These are phyloP conservation scores for Naegleria fowleri DNA, from an alignment of 208 protist genomes.

Conservation along the genomic window DNA sequence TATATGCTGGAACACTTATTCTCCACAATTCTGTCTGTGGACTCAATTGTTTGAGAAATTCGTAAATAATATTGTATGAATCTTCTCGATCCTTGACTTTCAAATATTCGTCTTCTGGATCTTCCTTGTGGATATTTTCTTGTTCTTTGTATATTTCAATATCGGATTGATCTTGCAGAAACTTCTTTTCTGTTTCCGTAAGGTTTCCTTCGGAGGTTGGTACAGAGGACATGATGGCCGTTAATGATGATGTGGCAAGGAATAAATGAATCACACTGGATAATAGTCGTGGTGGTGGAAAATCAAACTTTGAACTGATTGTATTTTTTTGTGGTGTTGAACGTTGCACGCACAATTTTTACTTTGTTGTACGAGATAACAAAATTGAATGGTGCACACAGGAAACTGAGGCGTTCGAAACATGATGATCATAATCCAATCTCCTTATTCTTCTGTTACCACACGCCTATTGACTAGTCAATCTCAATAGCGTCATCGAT, in stretches of 20 bases:
- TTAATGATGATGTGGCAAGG: background rate
- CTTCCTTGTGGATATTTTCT: background rate
- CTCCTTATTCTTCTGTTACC: too few species aligned
- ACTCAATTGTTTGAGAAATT: conserved; percentile 15
- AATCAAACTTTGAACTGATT: background rate
- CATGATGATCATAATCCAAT: too few species aligned
- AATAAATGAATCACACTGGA: too few species aligned
- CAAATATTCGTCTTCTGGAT: conserved; percentile 7
- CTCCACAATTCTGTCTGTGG: conserved; percentile 8
- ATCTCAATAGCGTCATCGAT: conserved; percentile 15
- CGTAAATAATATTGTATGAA: conserved; percentile 6
- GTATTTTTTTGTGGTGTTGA: background rate
- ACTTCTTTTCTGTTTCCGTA: conserved; percentile 4
- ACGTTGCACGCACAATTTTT: background rate
- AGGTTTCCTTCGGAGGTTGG: background rate
- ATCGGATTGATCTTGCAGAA: background rate
- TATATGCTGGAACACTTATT: background rate
- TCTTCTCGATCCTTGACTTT: background rate
- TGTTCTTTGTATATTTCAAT: background rate
- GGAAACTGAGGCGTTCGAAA: too few species aligned
- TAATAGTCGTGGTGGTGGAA: too few species aligned
- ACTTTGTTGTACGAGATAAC: too few species aligned
- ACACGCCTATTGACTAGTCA: too few species aligned
- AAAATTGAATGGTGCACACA: too few species aligned
- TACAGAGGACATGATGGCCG: background rate